phyloP scores from a whole-genome alignment of 768 basidiomycete species.

The Pisolithus orientalis region DNA sequence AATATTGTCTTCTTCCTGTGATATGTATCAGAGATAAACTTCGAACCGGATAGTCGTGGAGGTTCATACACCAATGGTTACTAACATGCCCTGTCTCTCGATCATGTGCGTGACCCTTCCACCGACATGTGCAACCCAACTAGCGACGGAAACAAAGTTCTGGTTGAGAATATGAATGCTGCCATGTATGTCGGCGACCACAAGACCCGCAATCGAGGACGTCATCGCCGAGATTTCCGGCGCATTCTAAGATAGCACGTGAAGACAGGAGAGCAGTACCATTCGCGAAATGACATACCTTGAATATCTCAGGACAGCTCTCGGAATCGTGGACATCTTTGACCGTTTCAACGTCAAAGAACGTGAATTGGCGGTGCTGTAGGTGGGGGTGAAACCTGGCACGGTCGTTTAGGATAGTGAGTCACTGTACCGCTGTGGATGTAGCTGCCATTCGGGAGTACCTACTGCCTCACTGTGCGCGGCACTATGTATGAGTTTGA shows the following conservation, averaged over 20 bases:
- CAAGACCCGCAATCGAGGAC: slow-evolving; percentile 56
- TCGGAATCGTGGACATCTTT: slow-evolving; percentile 76
- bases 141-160: slow-evolving; percentile 61
- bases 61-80: slow-evolving; percentile 80
- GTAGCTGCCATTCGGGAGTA: slow-evolving; percentile 8
- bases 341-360: slow-evolving; percentile 76
- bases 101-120: slow-evolving; percentile 86
- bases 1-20: slow-evolving; percentile 68
- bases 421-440: slow-evolving; percentile 14
- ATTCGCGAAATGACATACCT: slow-evolving; percentile 34
- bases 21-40: slow-evolving; percentile 11
- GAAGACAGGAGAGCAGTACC: slow-evolving; percentile 1
- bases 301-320: slow-evolving; percentile 72
- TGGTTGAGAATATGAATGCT: slow-evolving; percentile 70
- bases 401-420: background rate
- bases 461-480: no score
- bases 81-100: slow-evolving; percentile 71
- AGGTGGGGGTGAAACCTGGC: slow-evolving; percentile 5
- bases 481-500: no score
- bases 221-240: slow-evolving; percentile 69
- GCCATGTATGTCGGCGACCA: slow-evolving; percentile 85
- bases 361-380: slow-evolving; percentile 85
- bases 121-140: slow-evolving; percentile 75
- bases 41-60: background rate
- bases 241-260: slow-evolving; percentile 36